Evolutionary conservation across 768 basidiomycete species (phyloP), one percentile per base, ranked within the genome.

Genomic region (Leccinum subgranulosum): DNA sequence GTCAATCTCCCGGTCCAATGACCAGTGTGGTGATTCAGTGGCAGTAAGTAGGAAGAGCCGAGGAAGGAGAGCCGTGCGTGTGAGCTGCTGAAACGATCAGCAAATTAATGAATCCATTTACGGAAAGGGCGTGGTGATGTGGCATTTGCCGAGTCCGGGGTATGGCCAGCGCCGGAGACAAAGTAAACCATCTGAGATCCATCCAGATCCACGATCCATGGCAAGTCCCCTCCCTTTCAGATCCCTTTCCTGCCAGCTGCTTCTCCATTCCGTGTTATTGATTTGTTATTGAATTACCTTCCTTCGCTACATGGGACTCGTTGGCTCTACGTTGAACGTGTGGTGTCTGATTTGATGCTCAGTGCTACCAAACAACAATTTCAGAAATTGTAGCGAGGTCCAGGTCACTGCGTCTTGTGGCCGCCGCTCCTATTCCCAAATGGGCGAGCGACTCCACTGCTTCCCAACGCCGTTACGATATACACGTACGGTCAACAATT

Each of bases 91-190:
- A 31, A 19, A 36, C 39, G 58, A 46, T 55, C 56, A 45, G 9
- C 27, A 46, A n/a, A 52, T 29, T 43, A 48, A 57, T 58, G 48
- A 33, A 6, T 21, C 7, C 11, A 36, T 36, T 53, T 53, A 53
- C 27, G 54, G 23, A 45, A 28, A 19, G 25, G 46, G 53, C 41
- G 60, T 54, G 55, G 54, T 36, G 46, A 27, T 17, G 29, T 61
- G 72, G 71, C 28, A 68, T 34, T 65, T 56, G 8, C 72, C 72
- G 72, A 36, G 50, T 68, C 60, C 71, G 71, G 71, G 71, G 70
- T 47, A 60, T 68, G 54, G 50, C 55, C 68, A 70, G 66, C 65
- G 60, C 71, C 71, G 71, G 70, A 67, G 49, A 63, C 67, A 72
- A 62, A 64, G 48, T 21, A 63, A 68, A 64, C 59, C 64, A 72